phyloP scores from a whole-genome alignment of 1,284 basidiomycete genomes.

The Clitocybe nebularis region DNA sequence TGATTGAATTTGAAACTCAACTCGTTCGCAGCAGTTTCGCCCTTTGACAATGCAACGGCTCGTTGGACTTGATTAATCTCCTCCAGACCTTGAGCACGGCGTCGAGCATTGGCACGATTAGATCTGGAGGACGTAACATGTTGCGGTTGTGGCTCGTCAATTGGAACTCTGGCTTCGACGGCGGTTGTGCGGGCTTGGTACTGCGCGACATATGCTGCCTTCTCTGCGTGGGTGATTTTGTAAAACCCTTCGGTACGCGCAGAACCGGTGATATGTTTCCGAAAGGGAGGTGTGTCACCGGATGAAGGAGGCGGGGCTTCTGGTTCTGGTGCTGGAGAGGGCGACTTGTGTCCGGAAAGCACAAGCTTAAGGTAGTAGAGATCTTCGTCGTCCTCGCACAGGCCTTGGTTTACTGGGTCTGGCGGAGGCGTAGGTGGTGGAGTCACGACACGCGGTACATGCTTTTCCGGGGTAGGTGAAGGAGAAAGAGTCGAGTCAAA shows the following conservation, averaged over 20 bases:
- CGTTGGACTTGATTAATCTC: constrained; percentile 85
- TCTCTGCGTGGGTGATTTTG: constrained; percentile 90
- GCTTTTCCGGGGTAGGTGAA: constrained; percentile 34
- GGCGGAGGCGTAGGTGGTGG: constrained; percentile 45
- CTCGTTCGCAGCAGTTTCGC: constrained; percentile 64
- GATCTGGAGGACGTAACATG: constrained; percentile 81
- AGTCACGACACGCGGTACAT: constrained; percentile 28
- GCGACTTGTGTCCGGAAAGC: constrained; percentile 31
- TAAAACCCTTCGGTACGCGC: constrained; percentile 94
- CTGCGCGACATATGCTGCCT: constrained; percentile 84
- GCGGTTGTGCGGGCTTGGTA: constrained; percentile 56
- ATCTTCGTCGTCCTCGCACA: constrained; percentile 91
- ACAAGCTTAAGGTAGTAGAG: constrained; percentile 80
- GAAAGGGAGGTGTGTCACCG: constrained; percentile 39
- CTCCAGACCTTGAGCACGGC: constrained; percentile 91
- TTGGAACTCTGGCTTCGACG: constrained; percentile 31
- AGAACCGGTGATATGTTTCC: constrained; percentile 75
- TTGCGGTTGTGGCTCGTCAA: constrained; percentile 46
- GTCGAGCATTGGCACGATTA: constrained; percentile 92
- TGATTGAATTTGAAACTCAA: constrained; percentile 94
- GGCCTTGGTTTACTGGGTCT: constrained; percentile 52
- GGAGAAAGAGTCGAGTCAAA: constrained; percentile 40
- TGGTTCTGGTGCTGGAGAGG: constrained; percentile 22
- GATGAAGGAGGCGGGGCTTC: constrained; percentile 23
- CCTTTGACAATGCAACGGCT: constrained; percentile 71